phyloP scores from a whole-genome alignment of 2,329 filamentous ascomycete species.

The Dothideomycetidae sp. region DNA sequence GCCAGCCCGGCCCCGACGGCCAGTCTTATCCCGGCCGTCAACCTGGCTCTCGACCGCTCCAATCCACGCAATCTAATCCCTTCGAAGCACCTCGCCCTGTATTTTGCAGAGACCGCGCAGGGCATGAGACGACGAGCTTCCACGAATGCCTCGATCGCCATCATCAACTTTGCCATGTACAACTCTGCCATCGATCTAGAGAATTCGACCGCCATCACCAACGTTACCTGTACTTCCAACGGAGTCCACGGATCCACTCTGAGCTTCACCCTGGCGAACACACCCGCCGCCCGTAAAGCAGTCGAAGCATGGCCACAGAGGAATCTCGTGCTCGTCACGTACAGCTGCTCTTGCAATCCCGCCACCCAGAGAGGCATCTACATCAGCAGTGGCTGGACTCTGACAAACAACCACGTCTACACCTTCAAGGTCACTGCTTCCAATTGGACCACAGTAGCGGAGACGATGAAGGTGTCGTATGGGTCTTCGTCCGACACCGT shows the following conservation, averaged over 20 bases:
- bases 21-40: not conserved
- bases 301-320: conserved; percentile 11
- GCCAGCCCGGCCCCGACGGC: not conserved
- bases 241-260: no score
- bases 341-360: not conserved
- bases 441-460: not conserved
- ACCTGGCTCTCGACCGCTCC: not conserved
- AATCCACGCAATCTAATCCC: not conserved
- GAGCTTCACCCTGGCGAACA: not conserved
- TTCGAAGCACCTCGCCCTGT: not conserved
- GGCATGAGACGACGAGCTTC: not conserved
- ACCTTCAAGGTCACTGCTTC: not conserved
- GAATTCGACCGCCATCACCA: not conserved
- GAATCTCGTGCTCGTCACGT: conserved; percentile 22
- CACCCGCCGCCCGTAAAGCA: conserved; percentile 26
- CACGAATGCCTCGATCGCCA: not conserved
- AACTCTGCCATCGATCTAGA: not conserved
- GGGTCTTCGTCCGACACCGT: not conserved
- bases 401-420: not conserved
- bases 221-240: not conserved
- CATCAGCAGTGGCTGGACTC: not conserved
- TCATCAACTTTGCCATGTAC: not conserved
- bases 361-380: not conserved
- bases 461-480: not conserved
- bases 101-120: not conserved